phyloP scores from a whole-genome alignment of 129 eudicot genomes.

The Kitagawia praeruptora region DNA sequence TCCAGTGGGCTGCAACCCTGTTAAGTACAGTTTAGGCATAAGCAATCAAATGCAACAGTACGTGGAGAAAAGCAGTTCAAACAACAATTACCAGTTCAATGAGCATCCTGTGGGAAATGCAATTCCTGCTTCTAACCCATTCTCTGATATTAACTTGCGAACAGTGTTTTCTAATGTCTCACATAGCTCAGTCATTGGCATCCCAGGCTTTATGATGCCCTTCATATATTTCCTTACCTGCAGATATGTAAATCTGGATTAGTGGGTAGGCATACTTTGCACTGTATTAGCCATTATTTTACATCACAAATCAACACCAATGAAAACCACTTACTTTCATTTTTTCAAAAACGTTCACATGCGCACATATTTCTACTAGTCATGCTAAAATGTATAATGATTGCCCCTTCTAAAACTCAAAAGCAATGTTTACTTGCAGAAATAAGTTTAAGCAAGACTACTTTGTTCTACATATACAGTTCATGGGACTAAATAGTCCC shows the following conservation, averaged over 20 bases:
- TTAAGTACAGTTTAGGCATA: slow-evolving; percentile 3
- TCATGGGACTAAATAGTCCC: background rate
- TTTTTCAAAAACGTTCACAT: background rate
- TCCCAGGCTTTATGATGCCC: slow-evolving; percentile 88
- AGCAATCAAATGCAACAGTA: slow-evolving; percentile 9
- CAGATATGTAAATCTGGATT: slow-evolving; percentile 3
- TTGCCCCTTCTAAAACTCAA: background rate
- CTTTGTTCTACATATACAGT: background rate
- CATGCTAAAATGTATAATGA: background rate
- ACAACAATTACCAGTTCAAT: slow-evolving; percentile 62
- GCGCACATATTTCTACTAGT: background rate
- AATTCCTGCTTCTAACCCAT: slow-evolving; percentile 97
- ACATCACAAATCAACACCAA: background rate
- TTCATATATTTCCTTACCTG: slow-evolving; percentile 92
- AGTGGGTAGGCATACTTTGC: background rate
- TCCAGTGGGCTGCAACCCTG: slow-evolving; percentile 99
- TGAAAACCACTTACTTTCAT: background rate
- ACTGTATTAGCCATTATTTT: background rate
- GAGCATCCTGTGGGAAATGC: slow-evolving; percentile 99
- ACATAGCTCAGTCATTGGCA: slow-evolving; percentile 94
- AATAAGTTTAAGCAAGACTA: background rate
- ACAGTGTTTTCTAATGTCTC: slow-evolving; percentile 97
- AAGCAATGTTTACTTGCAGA: background rate
- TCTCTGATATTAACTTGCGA: slow-evolving; percentile 90
- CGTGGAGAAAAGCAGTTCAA: background rate